Percentiles rank a stretch among this genome's conserved stretches.
phyloP scores from a whole-genome alignment of 1,284 basidiomycete species.

The Omphalotus olearius region DNA sequence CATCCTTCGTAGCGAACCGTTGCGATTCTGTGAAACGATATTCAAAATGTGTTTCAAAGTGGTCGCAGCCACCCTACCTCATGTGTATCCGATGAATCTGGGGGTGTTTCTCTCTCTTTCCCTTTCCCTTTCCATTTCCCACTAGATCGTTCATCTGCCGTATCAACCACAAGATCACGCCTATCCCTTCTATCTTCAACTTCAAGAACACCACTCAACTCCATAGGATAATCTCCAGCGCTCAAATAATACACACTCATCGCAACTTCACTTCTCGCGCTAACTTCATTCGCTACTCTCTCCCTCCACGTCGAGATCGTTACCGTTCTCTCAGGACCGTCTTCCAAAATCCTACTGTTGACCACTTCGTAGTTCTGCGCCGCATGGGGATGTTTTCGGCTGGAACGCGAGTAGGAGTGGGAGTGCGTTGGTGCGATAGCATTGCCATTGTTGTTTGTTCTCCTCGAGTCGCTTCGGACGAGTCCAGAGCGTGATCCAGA shows the following conservation, averaged over 20 bases:
- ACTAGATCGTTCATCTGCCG: slow-evolving; percentile 1
- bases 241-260: slow-evolving; percentile 44
- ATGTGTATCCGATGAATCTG: slow-evolving; percentile 2
- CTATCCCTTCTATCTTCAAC: slow-evolving; percentile 5
- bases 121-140: slow-evolving; percentile 7
- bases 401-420: no score
- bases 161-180: not conserved
- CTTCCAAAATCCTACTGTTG: slow-evolving; percentile 36
- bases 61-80: not conserved
- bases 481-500: no score
- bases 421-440: no score
- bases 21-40: not conserved
- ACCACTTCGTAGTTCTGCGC: slow-evolving; percentile 32
- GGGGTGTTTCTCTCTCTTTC: not conserved
- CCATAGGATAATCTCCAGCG: slow-evolving; percentile 31
- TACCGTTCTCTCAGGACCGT: slow-evolving; percentile 42
- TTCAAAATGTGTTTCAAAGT: not conserved
- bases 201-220: slow-evolving; percentile 16
- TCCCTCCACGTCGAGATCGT: slow-evolving; percentile 50
- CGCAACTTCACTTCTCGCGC: slow-evolving; percentile 22
- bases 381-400: not conserved
- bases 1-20: no score
- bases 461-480: no score
- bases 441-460: no score
- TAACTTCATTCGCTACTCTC: slow-evolving; percentile 36